These are phyloP conservation scores for Turritis glabra DNA, from an alignment of 345 rosid species.

Conservation along the genomic window DNA sequence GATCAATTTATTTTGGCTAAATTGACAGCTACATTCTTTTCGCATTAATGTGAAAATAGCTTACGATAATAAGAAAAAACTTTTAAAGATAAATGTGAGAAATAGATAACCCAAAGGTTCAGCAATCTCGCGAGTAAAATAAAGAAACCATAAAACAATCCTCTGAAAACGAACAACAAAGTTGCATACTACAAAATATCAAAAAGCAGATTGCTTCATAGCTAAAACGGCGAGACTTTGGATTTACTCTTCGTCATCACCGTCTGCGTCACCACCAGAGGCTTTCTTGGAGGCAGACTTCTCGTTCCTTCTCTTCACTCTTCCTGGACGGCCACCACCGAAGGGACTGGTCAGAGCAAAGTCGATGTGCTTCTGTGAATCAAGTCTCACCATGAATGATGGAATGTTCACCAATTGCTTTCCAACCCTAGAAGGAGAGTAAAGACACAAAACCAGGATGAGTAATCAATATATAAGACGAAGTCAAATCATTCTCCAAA, in stretches of 20 bases:
- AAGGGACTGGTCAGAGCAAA: constrained; percentile 70
- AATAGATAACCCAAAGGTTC: neutral
- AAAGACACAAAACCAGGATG: neutral
- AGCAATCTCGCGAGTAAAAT: neutral
- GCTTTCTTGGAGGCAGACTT: constrained; percentile 71
- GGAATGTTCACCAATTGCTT: constrained; percentile 75
- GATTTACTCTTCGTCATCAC: constrained; percentile 58
- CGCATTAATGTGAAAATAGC: neutral
- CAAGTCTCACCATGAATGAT: constrained; percentile 71
- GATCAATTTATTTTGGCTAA: no score
- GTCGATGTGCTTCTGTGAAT: constrained; percentile 70
- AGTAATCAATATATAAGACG: neutral
- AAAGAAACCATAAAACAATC: constrained; percentile 21
- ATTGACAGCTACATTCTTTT: no score
- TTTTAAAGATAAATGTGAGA: neutral
- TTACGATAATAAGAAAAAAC: neutral
- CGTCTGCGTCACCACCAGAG: constrained; percentile 68
- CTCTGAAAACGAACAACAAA: constrained; percentile 9
- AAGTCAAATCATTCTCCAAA: neutral
- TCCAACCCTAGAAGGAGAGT: constrained; percentile 49
- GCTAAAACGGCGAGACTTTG: neutral
- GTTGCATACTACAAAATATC: constrained; percentile 15
- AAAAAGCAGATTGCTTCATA: constrained; percentile 23
- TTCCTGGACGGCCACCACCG: constrained; percentile 69
- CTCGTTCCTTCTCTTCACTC: constrained; percentile 71